Evolutionary conservation across 2,329 filamentous ascomycete genomes (phyloP), one percentile per base, ranked within the genome.

Genomic region (Dothistroma septosporum): DNA sequence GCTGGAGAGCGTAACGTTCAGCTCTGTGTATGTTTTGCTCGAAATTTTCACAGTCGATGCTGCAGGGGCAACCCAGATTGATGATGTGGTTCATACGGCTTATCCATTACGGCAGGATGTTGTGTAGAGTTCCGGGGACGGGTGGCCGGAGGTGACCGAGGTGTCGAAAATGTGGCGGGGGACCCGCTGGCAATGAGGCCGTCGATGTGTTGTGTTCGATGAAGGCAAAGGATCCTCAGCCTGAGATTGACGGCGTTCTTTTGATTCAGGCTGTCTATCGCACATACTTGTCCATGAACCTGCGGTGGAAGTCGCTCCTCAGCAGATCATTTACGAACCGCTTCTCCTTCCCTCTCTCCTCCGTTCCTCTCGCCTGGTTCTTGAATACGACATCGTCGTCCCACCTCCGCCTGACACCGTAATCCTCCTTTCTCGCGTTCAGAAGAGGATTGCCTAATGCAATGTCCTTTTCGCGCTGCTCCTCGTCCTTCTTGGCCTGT

Each of bases 321-420:
- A 97, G 79, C 72, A 96, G 82, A 77, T 97, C 92, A 74, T 99
- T 99, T 76, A 99, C 92, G 78, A 99, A 99, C 57, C 69, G 65
- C 69, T 73, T 74, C 77, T 84, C 85, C 80, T 89, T 92, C 64
- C 88, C 87, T 80, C 88, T 92, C 64, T 97, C 91, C 73, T 97
- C 93, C 0, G 92, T 96, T 9, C 93, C 94, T 61, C 94, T 85
- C 35, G 93, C 94, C 78, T 99, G 94, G 76, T 99, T 99, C 81
- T 96, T 97, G 79, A 99, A 99, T 2, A 99, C 92, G 12, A 99
- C 94, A 74, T 99, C 94, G 70, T 99, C 94, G 69, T 99, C 94
- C 94, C 94, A 99, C 69, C 92, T 79, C 68, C 91, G 82, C 82
- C 96, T 97, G 72, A 97, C 87, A 61, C 88, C 92, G 74, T 95